phyloP scores from a whole-genome alignment of 495 filamentous ascomycete genomes.

The Xylaria cubensis region DNA sequence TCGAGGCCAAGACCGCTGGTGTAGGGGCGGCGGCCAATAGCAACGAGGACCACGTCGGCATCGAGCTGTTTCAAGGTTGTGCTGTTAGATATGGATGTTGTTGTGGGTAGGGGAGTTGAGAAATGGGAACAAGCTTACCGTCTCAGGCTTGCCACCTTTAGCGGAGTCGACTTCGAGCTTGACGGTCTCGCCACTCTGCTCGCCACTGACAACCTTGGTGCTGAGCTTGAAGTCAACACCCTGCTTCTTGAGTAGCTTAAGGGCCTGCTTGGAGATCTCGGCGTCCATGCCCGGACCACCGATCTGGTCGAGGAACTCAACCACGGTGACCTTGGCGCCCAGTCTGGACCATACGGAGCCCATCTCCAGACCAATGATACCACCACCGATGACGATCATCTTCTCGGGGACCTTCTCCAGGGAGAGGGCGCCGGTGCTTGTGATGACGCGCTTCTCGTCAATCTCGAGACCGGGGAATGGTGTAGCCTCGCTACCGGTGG shows the following conservation, averaged over 20 bases:
- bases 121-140: constrained; percentile 57
- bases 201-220: constrained; percentile 91
- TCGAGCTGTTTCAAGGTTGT: constrained; percentile 67
- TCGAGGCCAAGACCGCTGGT: constrained; percentile 89
- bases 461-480: constrained; percentile 96
- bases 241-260: constrained; percentile 94
- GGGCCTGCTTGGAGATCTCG: constrained; percentile 89
- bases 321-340: constrained; percentile 92
- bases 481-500: constrained; percentile 91
- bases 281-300: constrained; percentile 97
- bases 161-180: constrained; percentile 86
- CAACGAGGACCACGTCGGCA: constrained; percentile 94
- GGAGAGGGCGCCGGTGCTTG: constrained; percentile 91
- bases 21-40: constrained; percentile 95
- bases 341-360: constrained; percentile 96
- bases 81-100: constrained; percentile 32
- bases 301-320: constrained; percentile 95
- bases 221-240: constrained; percentile 98
- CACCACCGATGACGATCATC: constrained; percentile 97
- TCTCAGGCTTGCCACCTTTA: constrained; percentile 95
- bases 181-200: constrained; percentile 75
- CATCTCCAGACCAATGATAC: constrained; percentile 99
- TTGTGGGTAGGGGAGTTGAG: constrained; percentile 4
- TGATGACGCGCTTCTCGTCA: constrained; percentile 96
- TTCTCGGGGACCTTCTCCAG: constrained; percentile 92